Base-by-base conservation (phyloP, 306 rosid genomes). In the Begonia peltatifolia region DNA sequence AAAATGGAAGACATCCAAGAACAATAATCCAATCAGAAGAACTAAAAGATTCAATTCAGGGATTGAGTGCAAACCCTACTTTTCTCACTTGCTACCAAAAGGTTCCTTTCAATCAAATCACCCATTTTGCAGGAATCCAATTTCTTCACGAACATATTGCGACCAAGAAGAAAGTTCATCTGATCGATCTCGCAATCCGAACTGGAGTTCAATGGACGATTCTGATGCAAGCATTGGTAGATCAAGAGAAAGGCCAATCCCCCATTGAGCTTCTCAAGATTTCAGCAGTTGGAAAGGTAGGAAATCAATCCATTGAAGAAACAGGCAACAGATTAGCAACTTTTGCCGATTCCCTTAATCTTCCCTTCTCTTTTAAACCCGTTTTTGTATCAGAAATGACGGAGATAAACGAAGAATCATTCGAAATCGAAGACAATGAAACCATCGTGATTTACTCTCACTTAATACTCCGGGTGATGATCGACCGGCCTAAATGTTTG, bases 201-300 rank as follows among this genome's bases (percentile, higher is more conserved):
- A 47, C 52, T 54, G 97, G 95, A 7, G 74, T 77, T 12, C 97
- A 72, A 0, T 79, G 80, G 71, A 60, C 71, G 42, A 60, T 70
- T 53, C 61, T 82, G 64, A 75, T 82, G 93, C 80, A 88, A 66
- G 75, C 84, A 17, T 55, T 84, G 3, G 68, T 57, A 3, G 87
- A 57, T n/a, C 58, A 78, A 30, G 18, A 70, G 49, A 76, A 75
- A 23, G 38, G 6, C 38, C 38, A 30, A 10, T 58, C 50, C 35
- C 62, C 50, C 9, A 52, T 82, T 13, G 65, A 75, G 66, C 65
- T 53, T 54, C 63, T 88, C 14, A 82, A 68, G 64, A 52, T 88
- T 49, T 73, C 81, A 12, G 81, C 87, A 53, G 67, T 84, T 57
- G 84, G 73, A 57, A 14, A 6, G 1, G n/a, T 47, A 10, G 63